Percentiles rank a stretch among this genome's conserved stretches.
These are phyloP conservation scores for Geranium brycei DNA, from an alignment of 345 rosid species.

Conservation along the genomic window DNA sequence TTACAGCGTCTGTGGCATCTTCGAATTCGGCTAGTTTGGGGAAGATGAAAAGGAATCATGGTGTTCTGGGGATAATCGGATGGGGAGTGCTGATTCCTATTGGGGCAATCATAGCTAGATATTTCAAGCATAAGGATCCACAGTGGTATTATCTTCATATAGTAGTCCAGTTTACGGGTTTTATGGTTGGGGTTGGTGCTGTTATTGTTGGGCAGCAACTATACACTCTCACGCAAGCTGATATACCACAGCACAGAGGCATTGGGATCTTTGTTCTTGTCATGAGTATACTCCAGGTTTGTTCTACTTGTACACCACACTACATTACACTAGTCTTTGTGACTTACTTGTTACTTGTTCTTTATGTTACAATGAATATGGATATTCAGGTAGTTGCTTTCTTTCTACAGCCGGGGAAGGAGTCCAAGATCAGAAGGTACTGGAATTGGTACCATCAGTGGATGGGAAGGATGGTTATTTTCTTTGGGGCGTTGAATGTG, in stretches of 20 bases:
- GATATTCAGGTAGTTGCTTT: constrained; percentile 55
- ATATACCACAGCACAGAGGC: constrained; percentile 57
- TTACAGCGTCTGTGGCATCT: background rate
- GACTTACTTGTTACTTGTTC: too few relatives aligned
- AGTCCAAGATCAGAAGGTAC: constrained; percentile 49
- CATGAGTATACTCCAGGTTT: constrained; percentile 73
- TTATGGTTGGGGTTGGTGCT: constrained; percentile 46
- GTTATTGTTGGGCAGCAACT: constrained; percentile 59
- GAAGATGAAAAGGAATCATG: constrained; percentile 57
- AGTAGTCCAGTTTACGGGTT: constrained; percentile 49
- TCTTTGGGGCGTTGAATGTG: constrained; percentile 65
- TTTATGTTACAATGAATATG: background rate
- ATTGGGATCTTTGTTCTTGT: constrained; percentile 66
- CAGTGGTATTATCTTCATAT: constrained; percentile 79
- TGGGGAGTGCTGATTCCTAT: constrained; percentile 76
- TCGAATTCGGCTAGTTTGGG: constrained; percentile 25
- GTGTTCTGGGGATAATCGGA: constrained; percentile 49
- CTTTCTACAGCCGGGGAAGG: constrained; percentile 62
- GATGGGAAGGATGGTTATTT: constrained; percentile 65
- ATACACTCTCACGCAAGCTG: constrained; percentile 32
- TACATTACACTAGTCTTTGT: background rate
- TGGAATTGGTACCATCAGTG: constrained; percentile 92
- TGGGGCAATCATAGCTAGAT: constrained; percentile 71
- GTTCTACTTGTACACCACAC: constrained; percentile 1
- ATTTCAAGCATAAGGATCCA: constrained; percentile 74